Percentiles rank a stretch among this genome's conserved stretches.
Conservation (phyloP, 2,329 filamentous ascomycete species). For the Venturia aucupariae region DNA sequence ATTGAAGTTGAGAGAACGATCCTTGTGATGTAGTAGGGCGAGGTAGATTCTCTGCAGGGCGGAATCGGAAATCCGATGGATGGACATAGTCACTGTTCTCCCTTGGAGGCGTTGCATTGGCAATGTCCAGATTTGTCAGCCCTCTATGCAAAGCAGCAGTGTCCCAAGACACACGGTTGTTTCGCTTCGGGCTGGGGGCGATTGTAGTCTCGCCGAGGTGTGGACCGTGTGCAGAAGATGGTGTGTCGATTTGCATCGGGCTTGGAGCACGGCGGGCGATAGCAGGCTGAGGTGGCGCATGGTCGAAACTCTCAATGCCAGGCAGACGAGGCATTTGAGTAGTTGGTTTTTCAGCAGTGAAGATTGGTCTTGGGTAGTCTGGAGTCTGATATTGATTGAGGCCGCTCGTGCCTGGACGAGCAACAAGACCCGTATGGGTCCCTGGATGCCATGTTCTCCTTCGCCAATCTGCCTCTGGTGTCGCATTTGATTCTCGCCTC, state of each 20-base stretch:
- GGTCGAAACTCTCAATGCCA: slow-evolving; percentile 87
- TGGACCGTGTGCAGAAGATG: slow-evolving; percentile 22
- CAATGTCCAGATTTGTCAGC: slow-evolving; percentile 11
- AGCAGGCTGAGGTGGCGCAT: slow-evolving; percentile 53
- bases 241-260: slow-evolving; percentile 64
- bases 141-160: slow-evolving; percentile 13
- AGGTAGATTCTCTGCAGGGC: neutral
- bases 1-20: neutral
- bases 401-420: slow-evolving; percentile 56
- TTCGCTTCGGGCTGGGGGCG: slow-evolving; percentile 2
- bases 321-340: slow-evolving; percentile 61
- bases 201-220: slow-evolving; percentile 17
- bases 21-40: slow-evolving; percentile 2
- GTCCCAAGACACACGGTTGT: slow-evolving; percentile 15
- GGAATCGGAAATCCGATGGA: neutral
- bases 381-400: slow-evolving; percentile 68
- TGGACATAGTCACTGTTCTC: neutral
- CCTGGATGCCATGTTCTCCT: slow-evolving; percentile 88
- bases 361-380: slow-evolving; percentile 48
- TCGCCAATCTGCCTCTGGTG: slow-evolving; percentile 60
- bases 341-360: slow-evolving; percentile 40
- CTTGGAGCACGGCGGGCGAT: slow-evolving; percentile 58
- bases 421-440: slow-evolving; percentile 50
- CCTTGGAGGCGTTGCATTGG: slow-evolving; percentile 1
- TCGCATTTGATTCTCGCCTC: slow-evolving; percentile 56